These are phyloP conservation scores for Leucocoprinus sp. DNA, from an alignment of 768 basidiomycete genomes.

Conservation along the genomic window DNA sequence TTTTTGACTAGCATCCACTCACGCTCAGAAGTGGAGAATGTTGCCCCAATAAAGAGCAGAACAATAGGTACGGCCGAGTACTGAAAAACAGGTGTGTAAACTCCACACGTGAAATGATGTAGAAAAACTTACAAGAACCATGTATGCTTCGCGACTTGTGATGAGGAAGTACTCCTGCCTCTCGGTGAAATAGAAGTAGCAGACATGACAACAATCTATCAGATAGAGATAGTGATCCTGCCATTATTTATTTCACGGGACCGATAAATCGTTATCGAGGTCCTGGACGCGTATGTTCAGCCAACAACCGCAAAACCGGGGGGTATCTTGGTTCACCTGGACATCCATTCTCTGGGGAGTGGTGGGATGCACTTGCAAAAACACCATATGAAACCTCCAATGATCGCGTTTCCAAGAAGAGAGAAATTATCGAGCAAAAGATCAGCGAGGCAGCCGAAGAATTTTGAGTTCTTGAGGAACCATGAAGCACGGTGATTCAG, in stretches of 20 bases:
- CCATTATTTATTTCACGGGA: constrained; percentile 54
- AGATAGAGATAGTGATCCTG: constrained; percentile 30
- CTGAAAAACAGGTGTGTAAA: too few relatives aligned
- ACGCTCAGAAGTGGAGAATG: too few relatives aligned
- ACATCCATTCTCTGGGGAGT: constrained; percentile 38
- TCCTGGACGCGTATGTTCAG: constrained; percentile 44
- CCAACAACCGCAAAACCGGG: constrained; percentile 49
- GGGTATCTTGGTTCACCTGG: constrained; percentile 45
- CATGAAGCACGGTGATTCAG: too few relatives aligned
- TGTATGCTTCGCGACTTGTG: too few relatives aligned
- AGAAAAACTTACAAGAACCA: too few relatives aligned
- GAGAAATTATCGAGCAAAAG: not conserved
- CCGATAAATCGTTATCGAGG: constrained; percentile 39
- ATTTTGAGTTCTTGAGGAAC: not conserved
- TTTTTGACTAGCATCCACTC: too few relatives aligned
- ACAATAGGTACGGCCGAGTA: too few relatives aligned
- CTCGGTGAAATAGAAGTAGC: too few relatives aligned
- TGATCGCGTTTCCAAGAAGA: not conserved
- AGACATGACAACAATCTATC: too few relatives aligned
- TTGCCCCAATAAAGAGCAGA: too few relatives aligned
- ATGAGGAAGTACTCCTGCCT: too few relatives aligned
- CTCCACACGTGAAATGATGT: too few relatives aligned
- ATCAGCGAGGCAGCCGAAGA: not conserved
- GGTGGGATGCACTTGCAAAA: constrained; percentile 35
- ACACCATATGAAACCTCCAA: constrained; percentile 23